These are phyloP conservation scores for Cyclocybe aegerita DNA, from an alignment of 768 basidiomycete genomes.

Conservation along the genomic window DNA sequence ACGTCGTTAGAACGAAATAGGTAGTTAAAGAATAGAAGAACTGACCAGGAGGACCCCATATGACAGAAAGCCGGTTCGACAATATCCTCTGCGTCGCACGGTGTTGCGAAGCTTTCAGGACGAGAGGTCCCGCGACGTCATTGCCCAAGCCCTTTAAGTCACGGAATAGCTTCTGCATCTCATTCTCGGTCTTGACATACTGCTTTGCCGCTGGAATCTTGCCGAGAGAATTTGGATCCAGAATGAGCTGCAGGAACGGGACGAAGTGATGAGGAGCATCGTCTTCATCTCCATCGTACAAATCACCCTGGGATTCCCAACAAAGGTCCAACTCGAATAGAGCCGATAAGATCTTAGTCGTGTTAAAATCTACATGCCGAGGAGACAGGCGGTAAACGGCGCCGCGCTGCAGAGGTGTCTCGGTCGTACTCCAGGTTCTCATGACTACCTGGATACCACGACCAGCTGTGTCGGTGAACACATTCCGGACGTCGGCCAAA, in stretches of 20 bases:
- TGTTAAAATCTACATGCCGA: slow-evolving; percentile 53
- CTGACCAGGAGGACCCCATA: slow-evolving; percentile 53
- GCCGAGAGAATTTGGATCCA: slow-evolving; percentile 40
- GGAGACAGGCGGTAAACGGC: slow-evolving; percentile 43
- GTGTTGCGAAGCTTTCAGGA: slow-evolving; percentile 48
- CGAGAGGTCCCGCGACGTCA: slow-evolving; percentile 34
- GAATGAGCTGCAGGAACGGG: slow-evolving; percentile 45
- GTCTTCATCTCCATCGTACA: slow-evolving; percentile 5
- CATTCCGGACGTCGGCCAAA: slow-evolving; percentile 41
- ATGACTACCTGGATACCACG: slow-evolving; percentile 34
- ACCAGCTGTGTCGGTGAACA: slow-evolving; percentile 27
- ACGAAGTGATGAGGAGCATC: slow-evolving; percentile 20
- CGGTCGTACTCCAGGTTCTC: slow-evolving; percentile 35
- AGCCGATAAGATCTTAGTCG: slow-evolving; percentile 43
- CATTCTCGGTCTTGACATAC: slow-evolving; percentile 32
- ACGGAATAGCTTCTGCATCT: slow-evolving; percentile 42
- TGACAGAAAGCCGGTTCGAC: slow-evolving; percentile 41
- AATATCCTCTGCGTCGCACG: slow-evolving; percentile 42
- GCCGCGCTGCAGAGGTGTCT: slow-evolving; percentile 29
- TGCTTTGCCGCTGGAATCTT: slow-evolving; percentile 23
- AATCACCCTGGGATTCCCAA: slow-evolving; percentile 22
- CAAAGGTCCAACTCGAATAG: slow-evolving; percentile 46
- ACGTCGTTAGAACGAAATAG: not conserved
- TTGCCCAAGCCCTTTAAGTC: slow-evolving; percentile 33
- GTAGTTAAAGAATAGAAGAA: not conserved